Evolutionary conservation across 352 stramenopile genomes (phyloP), one percentile per base, ranked within the genome.

Genomic region (Globisporangium nagaii): DNA sequence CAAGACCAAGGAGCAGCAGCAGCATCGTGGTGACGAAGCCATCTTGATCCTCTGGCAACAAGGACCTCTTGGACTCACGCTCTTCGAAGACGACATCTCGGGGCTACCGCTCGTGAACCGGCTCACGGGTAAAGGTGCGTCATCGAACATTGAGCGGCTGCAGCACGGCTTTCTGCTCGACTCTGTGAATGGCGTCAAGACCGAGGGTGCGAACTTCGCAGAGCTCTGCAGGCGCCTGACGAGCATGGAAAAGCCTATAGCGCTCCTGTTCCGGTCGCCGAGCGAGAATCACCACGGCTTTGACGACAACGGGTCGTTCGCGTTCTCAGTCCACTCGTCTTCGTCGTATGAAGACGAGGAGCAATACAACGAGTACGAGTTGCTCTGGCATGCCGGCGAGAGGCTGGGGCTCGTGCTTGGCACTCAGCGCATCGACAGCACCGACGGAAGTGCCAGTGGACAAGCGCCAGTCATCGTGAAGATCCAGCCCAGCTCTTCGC

Each of bases 71-170:
- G 79, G 79, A 0, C 39, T 90, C 31, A 81, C 76, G 15, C 57
- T 90, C 4, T 35, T 74, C 20, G 66, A 84, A 43, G 76, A 86
- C 28, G 47, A 63, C 30, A 74, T 80, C 43, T 76, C 72, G 10
- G 71, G 73, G 1, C 61, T 71, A 31, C 59, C 74, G 12, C n/a
- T 77, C 9, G 74, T 90, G 49, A 82, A 81, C 49, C 76, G 79
- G 13, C 68, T 90, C 45, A 90, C 79, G n/a, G 76, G 76, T n/a
- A 84, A 83, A 53, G 76, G 79, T 0, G 68, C 58, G 0, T 68
- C 73, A 2, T 37, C 35, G 2, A 70, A 71, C 8, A 60, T 90
- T 17, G 68, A 78, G 11, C 52, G 44, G 0, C 41, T 90, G 9
- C 58, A 73, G 10, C 63, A 78, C 30, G 79, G 76, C 3, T 77